Evolutionary conservation across 805 yeast genomes (phyloP), one percentile per base, ranked within the genome.

Genomic region (Nakazawaea holstii): DNA sequence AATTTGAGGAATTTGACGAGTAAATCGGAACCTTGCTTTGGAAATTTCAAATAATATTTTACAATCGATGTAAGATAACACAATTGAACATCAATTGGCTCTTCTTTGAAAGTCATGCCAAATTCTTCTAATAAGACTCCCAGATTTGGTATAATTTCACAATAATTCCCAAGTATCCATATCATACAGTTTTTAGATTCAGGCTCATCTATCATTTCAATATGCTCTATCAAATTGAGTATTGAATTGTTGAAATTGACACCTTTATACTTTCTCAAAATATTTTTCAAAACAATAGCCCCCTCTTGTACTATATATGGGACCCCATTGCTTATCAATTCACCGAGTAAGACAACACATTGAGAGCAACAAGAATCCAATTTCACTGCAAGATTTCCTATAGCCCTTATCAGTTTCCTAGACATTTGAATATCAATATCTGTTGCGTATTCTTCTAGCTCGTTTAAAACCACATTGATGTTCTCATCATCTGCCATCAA

Each of bases 381-480:
- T 58, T 87, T 88, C 27, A 90, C 80, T 0, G 97, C 95, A 17
- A 92, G 68, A 58, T 90, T 87, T 2, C 97, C 97, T 52, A 92
- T 80, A 0, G 96, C 96, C 50, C 95, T 68, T 3, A 92, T 80
- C 0, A 97, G 90, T 57, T 89, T 87, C 48, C 95, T 71, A 1
- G 91, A 87, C 84, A 90, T 88, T 49, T 85, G 84, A 24, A 82
- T 76, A 62, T 91, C 97, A 11, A 87, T 82, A 57, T 88, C 96
- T 0, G 89, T 78, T 4, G 95, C 95, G 62, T 91, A 91, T 56
- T 86, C 96, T 52, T 81, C 84, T 45, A 91, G 64, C 60, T 91
- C 98, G 14, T 78, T 67, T 40, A 91, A 67, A 0, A 92, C 88
- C 35, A 72, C 65, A 5, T 68, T 70, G 40, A 84, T 70, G 55